Evolutionary conservation across 371 early-diverging fungal species (phyloP), one percentile per base, ranked within the genome.

Genomic region (Nematocida ausubeli): DNA sequence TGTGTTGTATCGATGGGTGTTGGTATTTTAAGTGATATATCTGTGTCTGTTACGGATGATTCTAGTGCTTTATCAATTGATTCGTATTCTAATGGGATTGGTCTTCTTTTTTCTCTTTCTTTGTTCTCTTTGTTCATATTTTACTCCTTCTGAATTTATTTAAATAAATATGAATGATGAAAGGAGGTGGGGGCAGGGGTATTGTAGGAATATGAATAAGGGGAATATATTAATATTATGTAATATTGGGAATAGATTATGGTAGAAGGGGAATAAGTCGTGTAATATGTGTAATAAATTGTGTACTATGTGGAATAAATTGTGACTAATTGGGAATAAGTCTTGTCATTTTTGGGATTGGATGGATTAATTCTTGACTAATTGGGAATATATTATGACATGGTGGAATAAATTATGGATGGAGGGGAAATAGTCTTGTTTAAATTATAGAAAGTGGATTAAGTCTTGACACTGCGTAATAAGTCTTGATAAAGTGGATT

Each of bases 61-160:
- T 75, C 67, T 19, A 75, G 66, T 39, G 64, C 55, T 34, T 66
- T 64, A 24, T 75, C 54, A 19, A 75, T 75, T 9, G 66, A 64
- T 22, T 75, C 78, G 42, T 75, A 75, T 24, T 75, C 78, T 1
- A 75, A 35, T n/a, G 78, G 78, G 24, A 75, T 39, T 37, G 78
- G 78, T 40, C 47, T 65, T 66, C 78, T 64, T 51, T 67, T 75
- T 22, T 75, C 67, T 37, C 66, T 54, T n/a, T n/a, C n/a, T 72
- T 66, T 62, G 28, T 50, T 72, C 73, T 60, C 60, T 60, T 60
- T 39, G 16, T 39, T 24, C 34, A 16, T 24, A 22, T 9, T 60
- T 60, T 37, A 35, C 39, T 60, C 62, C 19, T 64, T 70, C 65
- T 72, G 62, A 72, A 72, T 72, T 68, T 75, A 26, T 66, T 75